Percentiles rank a stretch among this genome's conserved stretches.
These are phyloP conservation scores for Aspergillus haitiensis DNA, from an alignment of 495 filamentous ascomycete species.

Conservation along the genomic window DNA sequence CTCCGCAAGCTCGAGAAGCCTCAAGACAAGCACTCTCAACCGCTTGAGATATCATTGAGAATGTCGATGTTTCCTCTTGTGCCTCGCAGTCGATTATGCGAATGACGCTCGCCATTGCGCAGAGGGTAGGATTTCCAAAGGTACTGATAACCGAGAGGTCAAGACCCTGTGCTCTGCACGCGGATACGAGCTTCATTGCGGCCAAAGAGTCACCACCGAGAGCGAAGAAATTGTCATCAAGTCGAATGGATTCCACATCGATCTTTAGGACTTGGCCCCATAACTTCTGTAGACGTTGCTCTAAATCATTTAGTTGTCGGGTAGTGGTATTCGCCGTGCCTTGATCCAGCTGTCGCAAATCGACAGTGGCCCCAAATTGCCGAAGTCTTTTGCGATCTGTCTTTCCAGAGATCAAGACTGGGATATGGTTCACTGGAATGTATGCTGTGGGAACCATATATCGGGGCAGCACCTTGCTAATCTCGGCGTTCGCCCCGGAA, in stretches of 20 bases:
- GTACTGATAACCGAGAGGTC: conserved; percentile 39
- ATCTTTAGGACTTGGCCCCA: conserved; percentile 48
- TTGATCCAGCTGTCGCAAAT: conserved; percentile 35
- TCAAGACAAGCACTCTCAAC: conserved; percentile 32
- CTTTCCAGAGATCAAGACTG: conserved; percentile 45
- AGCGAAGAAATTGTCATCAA: conserved; percentile 55
- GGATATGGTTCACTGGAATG: conserved; percentile 41
- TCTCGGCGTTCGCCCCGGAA: conserved; percentile 29
- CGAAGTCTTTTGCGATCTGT: conserved; percentile 45
- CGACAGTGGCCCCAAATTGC: conserved; percentile 33
- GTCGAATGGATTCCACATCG: conserved; percentile 30
- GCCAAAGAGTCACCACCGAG: conserved; percentile 63
- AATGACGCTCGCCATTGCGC: conserved; percentile 37
- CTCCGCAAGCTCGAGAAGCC: conserved; percentile 32
- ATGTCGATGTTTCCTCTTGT: conserved; percentile 26
- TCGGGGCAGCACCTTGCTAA: conserved; percentile 37
- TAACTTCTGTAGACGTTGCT: conserved; percentile 39
- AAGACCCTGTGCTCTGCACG: conserved; percentile 34
- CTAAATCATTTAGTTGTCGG: conserved; percentile 37
- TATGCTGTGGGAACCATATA: conserved; percentile 51
- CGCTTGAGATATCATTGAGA: conserved; percentile 39
- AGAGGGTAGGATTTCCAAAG: conserved; percentile 52
- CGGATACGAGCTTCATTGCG: conserved; percentile 54
- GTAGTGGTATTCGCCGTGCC: conserved; percentile 9
- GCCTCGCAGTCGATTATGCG: conserved; percentile 14